Conservation (phyloP, 306 rosid species). For the Delonix regia region DNA sequence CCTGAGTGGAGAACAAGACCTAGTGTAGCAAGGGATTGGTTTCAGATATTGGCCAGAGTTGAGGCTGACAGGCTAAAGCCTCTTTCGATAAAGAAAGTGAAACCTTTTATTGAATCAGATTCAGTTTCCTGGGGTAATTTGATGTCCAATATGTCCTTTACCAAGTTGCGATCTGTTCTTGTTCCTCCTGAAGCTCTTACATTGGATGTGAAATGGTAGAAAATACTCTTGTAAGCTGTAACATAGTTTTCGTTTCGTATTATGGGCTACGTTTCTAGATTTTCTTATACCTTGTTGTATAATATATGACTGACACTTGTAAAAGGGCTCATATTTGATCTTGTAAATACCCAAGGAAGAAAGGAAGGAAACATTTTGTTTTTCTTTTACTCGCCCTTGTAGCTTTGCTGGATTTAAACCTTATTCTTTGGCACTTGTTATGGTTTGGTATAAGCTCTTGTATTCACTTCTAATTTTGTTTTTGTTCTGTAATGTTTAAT, state of each 20-base stretch:
- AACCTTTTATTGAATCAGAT: slow-evolving; percentile 56
- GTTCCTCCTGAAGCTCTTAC: slow-evolving; percentile 86
- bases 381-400: slow-evolving; percentile 22
- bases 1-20: slow-evolving; percentile 72
- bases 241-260: slow-evolving; percentile 20
- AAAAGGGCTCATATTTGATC: slow-evolving; percentile 32
- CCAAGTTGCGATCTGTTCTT: slow-evolving; percentile 67
- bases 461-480: not conserved
- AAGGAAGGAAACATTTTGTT: not conserved
- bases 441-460: slow-evolving; percentile 52
- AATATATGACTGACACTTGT: slow-evolving; percentile 37
- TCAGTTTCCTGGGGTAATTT: slow-evolving; percentile 76
- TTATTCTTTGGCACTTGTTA: slow-evolving; percentile 42
- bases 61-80: slow-evolving; percentile 44
- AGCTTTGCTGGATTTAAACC: slow-evolving; percentile 9
- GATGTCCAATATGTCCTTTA: slow-evolving; percentile 79
- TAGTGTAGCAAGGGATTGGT: slow-evolving; percentile 48
- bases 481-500: not conserved
- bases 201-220: slow-evolving; percentile 89
- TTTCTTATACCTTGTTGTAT: slow-evolving; percentile 35
- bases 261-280: slow-evolving; percentile 28
- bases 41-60: slow-evolving; percentile 55
- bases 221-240: slow-evolving; percentile 43
- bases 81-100: slow-evolving; percentile 46
- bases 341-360: slow-evolving; percentile 55